These are phyloP conservation scores for Chaetomium olivaceum DNA, from an alignment of 2,329 filamentous ascomycete genomes.

Conservation along the genomic window DNA sequence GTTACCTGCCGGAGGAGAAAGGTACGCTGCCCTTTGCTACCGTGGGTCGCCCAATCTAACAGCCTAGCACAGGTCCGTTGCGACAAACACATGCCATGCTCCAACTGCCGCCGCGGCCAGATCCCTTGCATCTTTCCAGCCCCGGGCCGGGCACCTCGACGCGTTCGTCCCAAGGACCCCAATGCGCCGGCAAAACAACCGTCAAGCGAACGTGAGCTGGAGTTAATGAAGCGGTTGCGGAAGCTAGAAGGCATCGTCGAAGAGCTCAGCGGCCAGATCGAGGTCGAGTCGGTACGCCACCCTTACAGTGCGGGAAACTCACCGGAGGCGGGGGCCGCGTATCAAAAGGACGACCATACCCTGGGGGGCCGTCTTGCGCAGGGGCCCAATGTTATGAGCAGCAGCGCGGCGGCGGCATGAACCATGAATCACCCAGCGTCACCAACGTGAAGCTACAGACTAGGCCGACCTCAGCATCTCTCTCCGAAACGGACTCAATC, in stretches of 20 bases:
- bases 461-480: constrained; percentile 24
- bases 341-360: constrained; percentile 31
- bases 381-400: constrained; percentile 3
- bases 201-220: constrained; percentile 63
- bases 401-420: constrained; percentile 23
- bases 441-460: constrained; percentile 23
- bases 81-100: constrained; percentile 75
- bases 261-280: constrained; percentile 65
- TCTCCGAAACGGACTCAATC: constrained; percentile 27
- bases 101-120: constrained; percentile 69
- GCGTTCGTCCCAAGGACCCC: constrained; percentile 64
- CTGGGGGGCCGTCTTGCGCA: constrained; percentile 9
- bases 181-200: constrained; percentile 61
- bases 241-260: constrained; percentile 77
- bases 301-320: constrained; percentile 41
- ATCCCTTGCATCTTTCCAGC: constrained; percentile 75
- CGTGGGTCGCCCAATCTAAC: not conserved
- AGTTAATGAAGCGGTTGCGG: constrained; percentile 70
- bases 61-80: constrained; percentile 63
- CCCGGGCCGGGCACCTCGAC: constrained; percentile 70
- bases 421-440: constrained; percentile 29
- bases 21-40: constrained; percentile 14
- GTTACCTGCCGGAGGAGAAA: constrained; percentile 47
- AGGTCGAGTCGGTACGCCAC: constrained; percentile 51
- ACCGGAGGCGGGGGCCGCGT: constrained; percentile 38